Percentiles rank a stretch among this genome's conserved stretches.
phyloP scores from a whole-genome alignment of 73 alveolate genomes.

The Symbiodinium natans region DNA sequence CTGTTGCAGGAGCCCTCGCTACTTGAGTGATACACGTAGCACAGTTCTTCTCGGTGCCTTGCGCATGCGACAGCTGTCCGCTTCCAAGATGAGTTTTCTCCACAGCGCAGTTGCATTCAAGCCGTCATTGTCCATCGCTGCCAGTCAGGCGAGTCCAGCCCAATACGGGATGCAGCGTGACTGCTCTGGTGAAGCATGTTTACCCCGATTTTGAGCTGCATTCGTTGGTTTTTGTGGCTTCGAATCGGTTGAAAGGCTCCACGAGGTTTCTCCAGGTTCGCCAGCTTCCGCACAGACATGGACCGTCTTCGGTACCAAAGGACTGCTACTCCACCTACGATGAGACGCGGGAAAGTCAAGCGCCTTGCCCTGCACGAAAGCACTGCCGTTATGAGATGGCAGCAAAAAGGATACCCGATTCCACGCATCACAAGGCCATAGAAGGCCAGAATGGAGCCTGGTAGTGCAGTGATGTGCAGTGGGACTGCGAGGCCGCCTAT shows the following conservation, averaged over 20 bases:
- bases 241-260: neutral
- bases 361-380: neutral
- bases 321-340: constrained; percentile 76
- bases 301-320: neutral
- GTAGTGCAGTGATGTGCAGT: neutral
- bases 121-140: too few relatives aligned
- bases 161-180: neutral
- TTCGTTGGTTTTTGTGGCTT: neutral
- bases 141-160: neutral
- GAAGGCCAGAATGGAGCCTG: neutral
- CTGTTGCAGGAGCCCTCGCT: neutral
- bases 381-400: neutral
- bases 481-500: constrained; percentile 14
- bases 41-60: neutral
- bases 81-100: neutral
- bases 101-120: too few relatives aligned
- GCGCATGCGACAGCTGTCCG: neutral
- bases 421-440: neutral
- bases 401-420: neutral
- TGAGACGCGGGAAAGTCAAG: constrained; percentile 62
- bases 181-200: neutral
- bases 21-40: neutral
- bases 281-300: neutral
- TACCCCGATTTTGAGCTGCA: neutral
- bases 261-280: too few relatives aligned